These are phyloP conservation scores for Nymphaea colorata DNA, from an alignment of 164 flowering plant genomes.

Conservation along the genomic window DNA sequence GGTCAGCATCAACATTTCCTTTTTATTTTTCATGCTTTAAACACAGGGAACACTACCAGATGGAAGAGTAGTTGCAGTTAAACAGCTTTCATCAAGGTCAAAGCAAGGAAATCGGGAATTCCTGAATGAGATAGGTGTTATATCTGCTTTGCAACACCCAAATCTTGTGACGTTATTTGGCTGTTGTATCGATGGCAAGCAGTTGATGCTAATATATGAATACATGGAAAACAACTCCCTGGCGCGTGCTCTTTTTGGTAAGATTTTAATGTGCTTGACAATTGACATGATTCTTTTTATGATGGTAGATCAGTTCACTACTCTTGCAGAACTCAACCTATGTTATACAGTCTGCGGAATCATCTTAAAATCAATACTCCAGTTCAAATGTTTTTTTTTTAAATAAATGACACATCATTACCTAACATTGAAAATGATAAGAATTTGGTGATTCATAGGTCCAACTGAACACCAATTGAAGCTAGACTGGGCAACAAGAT, in stretches of 20 bases:
- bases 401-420: no score
- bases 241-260: slow-evolving; percentile 32
- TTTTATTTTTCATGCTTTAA: background rate
- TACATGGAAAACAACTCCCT: slow-evolving; percentile 41
- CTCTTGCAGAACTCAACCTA: background rate
- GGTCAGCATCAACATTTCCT: background rate
- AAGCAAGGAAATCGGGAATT: slow-evolving; percentile 39
- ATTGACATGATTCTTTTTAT: no score
- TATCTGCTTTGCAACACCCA: slow-evolving; percentile 31
- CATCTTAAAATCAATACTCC: background rate
- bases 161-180: slow-evolving; percentile 34
- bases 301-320: background rate
- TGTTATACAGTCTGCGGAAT: background rate
- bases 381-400: background rate
- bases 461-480: slow-evolving; percentile 1
- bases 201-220: slow-evolving; percentile 29
- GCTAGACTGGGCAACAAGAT: slow-evolving; percentile 10
- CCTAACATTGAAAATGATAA: background rate
- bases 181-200: slow-evolving; percentile 30
- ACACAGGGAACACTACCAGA: slow-evolving; percentile 23
- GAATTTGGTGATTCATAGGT: background rate
- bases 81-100: slow-evolving; percentile 33
- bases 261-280: background rate
- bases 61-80: slow-evolving; percentile 31
- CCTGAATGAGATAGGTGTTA: slow-evolving; percentile 33